Base-by-base conservation (phyloP, 192 early-diverging fungal species). In the Umbelopsis sp. region DNA sequence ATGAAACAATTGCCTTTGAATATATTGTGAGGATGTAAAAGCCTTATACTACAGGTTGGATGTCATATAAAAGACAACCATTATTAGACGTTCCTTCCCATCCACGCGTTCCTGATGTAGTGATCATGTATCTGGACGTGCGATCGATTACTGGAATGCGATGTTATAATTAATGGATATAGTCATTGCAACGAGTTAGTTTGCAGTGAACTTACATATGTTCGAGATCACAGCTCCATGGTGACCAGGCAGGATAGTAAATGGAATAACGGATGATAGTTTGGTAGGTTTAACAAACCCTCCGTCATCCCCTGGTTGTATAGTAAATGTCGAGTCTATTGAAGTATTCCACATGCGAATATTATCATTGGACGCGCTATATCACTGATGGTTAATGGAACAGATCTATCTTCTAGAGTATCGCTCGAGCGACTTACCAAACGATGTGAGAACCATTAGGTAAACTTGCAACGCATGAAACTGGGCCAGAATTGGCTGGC, bases 191-290 rank as follows among this genome's bases (percentile, higher is more conserved):
- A 22, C 26, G 20, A 9, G 62, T 26, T 31, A 65, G 20, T n/a
- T 51, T 36, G 45, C 17, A 38, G 51, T 65, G 3, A 32, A 85
- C 86, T 82, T 85, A 91, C 91, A 71, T 53, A 94, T 81, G 29
- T 80, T 82, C 1, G 96, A 96, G 17, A 97, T 84, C 14, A 88
- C 83, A 14, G 93, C 94, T 25, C 95, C 95, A 66, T 96, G 95
- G 75, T 98, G 97, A 0, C 97, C 98, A 2, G 98, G 92, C 32
- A 99, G 83, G 72, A 99, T 93, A 62, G 90, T 88, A 80, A 98
- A 99, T 65, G 95, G 95, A 65, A 95, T 77, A 1, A 71, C 38
- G 0, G 71, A 77, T 31, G 74, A 74, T 14, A 32, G 32, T 31
- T 71, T 76, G 2, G 71, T 53, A 3, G 79, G 69, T 38, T 71